These are phyloP conservation scores for Cercospora citrullina DNA, from an alignment of 2,329 filamentous ascomycete species.

Conservation along the genomic window DNA sequence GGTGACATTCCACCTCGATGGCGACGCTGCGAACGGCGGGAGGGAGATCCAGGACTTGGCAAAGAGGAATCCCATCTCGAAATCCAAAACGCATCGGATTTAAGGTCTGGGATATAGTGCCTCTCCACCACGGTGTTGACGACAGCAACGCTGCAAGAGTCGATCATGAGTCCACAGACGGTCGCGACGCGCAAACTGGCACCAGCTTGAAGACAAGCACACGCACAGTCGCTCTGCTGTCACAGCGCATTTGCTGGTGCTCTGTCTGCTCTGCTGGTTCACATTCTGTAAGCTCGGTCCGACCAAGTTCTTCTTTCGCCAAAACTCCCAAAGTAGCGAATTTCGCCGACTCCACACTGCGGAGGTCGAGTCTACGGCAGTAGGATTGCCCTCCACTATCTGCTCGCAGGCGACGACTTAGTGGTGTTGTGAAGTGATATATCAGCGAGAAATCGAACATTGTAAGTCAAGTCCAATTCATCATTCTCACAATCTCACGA, in stretches of 20 bases:
- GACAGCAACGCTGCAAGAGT: neutral
- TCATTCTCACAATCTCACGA: neutral
- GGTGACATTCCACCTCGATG: neutral
- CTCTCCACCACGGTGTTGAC: neutral
- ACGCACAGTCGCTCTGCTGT: neutral
- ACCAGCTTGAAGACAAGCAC: neutral
- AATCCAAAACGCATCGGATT: neutral
- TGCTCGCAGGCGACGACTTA: neutral
- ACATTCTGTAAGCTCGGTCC: neutral
- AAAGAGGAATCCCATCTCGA: neutral
- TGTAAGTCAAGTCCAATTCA: neutral
- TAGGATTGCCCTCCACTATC: neutral
- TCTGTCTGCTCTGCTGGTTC: neutral
- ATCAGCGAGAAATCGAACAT: neutral
- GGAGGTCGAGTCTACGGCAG: neutral
- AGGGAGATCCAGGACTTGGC: neutral
- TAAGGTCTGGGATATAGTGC: neutral
- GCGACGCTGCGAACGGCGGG: neutral
- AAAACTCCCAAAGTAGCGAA: neutral
- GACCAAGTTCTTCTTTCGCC: neutral
- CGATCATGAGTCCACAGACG: neutral
- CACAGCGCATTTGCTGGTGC: too few species aligned
- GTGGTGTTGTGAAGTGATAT: neutral
- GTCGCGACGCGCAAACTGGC: neutral
- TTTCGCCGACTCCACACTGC: slow-evolving; percentile 4